Evolutionary conservation across 768 basidiomycete species (phyloP).

Genomic region (Kwoniella sp.): DNA sequence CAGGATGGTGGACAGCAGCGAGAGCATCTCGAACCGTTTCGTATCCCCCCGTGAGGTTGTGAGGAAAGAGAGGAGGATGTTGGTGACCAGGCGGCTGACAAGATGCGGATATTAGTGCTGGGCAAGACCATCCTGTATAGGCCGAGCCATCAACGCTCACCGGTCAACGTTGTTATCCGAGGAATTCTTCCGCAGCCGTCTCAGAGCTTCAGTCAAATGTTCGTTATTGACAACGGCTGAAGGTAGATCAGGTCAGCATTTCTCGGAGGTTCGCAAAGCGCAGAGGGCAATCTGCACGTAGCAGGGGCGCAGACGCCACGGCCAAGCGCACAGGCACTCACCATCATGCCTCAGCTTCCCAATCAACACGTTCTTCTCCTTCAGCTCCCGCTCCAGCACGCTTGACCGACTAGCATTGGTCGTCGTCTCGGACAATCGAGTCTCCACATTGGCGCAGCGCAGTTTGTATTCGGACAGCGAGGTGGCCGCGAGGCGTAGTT

Average conservation of each 20-base stretch:
- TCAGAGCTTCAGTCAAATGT: slow-evolving; percentile 95
- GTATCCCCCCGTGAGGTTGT: slow-evolving; percentile 83
- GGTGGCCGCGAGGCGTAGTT: slow-evolving; percentile 64
- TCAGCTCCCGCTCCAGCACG: slow-evolving; percentile 80
- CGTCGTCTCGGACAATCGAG: slow-evolving; percentile 69
- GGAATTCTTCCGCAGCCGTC: slow-evolving; percentile 78
- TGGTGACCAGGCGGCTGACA: slow-evolving; percentile 76
- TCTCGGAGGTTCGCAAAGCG: too few species aligned
- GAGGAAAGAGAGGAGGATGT: slow-evolving; percentile 85
- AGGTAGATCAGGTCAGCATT: neutral
- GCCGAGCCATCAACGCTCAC: slow-evolving; percentile 26
- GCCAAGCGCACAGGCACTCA: slow-evolving; percentile 48
- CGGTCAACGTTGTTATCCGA: slow-evolving; percentile 82
- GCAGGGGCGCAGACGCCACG: too few species aligned
- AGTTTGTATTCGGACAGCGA: slow-evolving; percentile 86
- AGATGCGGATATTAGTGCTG: neutral
- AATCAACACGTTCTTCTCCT: slow-evolving; percentile 92
- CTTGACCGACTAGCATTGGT: slow-evolving; percentile 64
- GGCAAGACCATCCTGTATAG: neutral
- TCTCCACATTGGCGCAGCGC: slow-evolving; percentile 82
- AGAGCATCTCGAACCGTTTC: slow-evolving; percentile 95
- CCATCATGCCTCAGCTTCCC: slow-evolving; percentile 93
- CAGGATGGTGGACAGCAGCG: slow-evolving; percentile 80
- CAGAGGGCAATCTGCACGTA: too few species aligned
- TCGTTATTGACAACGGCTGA: slow-evolving; percentile 94